Conservation (phyloP, 331 rosid species). For the Telfairia occidentalis region DNA sequence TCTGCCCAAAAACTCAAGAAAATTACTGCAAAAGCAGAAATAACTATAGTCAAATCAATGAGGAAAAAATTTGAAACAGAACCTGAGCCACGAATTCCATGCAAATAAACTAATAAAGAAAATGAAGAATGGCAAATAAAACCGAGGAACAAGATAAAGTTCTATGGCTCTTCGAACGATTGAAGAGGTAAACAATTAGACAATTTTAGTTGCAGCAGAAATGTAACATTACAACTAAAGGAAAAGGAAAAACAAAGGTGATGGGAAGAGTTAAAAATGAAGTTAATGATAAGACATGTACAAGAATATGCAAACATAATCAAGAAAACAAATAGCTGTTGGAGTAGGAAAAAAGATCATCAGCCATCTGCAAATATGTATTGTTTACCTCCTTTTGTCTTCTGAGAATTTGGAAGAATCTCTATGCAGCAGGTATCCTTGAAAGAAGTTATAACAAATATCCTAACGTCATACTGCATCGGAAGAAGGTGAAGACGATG, state of each 20-base stretch:
- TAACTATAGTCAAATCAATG: background rate
- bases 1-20: constrained; percentile 94
- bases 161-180: background rate
- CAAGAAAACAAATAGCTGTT: background rate
- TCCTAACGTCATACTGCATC: constrained; percentile 51
- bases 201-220: background rate
- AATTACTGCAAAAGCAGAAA: constrained; percentile 42
- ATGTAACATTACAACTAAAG: background rate
- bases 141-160: background rate
- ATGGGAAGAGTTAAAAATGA: background rate
- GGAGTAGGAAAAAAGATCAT: background rate
- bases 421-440: constrained; percentile 75
- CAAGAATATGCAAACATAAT: background rate
- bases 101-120: background rate
- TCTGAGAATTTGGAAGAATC: constrained; percentile 60
- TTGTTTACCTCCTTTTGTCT: constrained; percentile 46
- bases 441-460: constrained; percentile 64
- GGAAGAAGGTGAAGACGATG: constrained; percentile 11
- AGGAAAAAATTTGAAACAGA: background rate
- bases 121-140: background rate
- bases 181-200: background rate
- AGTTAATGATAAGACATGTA: background rate
- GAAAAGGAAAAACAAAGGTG: background rate
- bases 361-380: background rate
- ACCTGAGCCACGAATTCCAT: background rate